phyloP scores from a whole-genome alignment of 805 yeast species.

The Candida rishiriensis region DNA sequence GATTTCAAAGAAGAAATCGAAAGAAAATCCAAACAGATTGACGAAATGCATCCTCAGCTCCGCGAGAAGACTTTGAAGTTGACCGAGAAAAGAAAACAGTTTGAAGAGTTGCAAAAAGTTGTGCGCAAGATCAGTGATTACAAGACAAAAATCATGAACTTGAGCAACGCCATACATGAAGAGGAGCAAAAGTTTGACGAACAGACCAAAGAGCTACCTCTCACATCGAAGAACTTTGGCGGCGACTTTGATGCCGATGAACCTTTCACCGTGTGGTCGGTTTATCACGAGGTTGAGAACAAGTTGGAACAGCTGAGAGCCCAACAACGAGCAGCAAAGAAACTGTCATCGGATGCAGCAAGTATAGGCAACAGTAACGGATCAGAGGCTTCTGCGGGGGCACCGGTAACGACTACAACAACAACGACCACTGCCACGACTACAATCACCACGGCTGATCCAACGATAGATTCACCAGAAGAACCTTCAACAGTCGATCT shows the following conservation, averaged over 20 bases:
- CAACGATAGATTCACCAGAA: not conserved
- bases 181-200: slow-evolving; percentile 55
- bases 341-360: not conserved
- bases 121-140: slow-evolving; percentile 42
- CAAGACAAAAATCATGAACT: slow-evolving; percentile 51
- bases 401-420: not conserved
- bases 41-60: slow-evolving; percentile 49
- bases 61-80: slow-evolving; percentile 53
- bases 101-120: slow-evolving; percentile 48
- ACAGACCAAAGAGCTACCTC: slow-evolving; percentile 29
- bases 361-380: not conserved
- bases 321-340: not conserved
- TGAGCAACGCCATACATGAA: slow-evolving; percentile 58
- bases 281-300: slow-evolving; percentile 50
- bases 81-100: slow-evolving; percentile 41
- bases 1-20: slow-evolving; percentile 57
- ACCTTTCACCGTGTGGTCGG: slow-evolving; percentile 70
- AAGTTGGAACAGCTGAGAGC: slow-evolving; percentile 28
- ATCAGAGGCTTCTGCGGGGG: not conserved
- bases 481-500: slow-evolving; percentile 4
- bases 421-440: not conserved
- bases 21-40: slow-evolving; percentile 47
- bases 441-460: not conserved
- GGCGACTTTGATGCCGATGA: slow-evolving; percentile 82
- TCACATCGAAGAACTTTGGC: slow-evolving; percentile 35